phyloP scores from a whole-genome alignment of 106 monocot genomes.

The Dendrobium catenatum region DNA sequence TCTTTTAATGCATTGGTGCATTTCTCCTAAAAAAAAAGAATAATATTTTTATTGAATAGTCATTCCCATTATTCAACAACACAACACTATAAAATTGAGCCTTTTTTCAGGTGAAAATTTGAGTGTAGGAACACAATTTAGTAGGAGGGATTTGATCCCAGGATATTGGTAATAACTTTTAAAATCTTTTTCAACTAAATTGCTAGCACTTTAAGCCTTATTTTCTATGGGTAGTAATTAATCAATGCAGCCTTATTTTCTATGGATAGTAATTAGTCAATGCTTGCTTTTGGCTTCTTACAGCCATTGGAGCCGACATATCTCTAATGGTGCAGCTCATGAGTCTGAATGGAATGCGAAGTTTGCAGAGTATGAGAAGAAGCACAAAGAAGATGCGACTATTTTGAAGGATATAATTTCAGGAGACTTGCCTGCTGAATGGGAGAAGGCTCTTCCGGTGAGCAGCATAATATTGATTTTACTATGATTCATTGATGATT shows the following conservation, averaged over 20 bases:
- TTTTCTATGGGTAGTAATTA: not conserved
- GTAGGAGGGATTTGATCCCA: no score
- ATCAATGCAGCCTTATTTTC: not conserved
- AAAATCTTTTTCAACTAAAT: no score
- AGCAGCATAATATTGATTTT: conserved; percentile 1
- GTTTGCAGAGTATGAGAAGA: conserved; percentile 73
- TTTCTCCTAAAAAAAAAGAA: not conserved
- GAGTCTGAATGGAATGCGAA: conserved; percentile 74
- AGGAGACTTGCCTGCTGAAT: conserved; percentile 56
- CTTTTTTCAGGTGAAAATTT: not conserved
- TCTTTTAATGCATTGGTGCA: no score
- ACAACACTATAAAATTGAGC: not conserved
- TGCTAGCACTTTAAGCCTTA: no score
- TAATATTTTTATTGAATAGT: not conserved
- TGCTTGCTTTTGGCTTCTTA: conserved; percentile 2
- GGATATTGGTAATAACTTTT: no score
- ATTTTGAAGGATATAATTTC: conserved; percentile 51
- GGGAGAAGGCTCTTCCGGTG: conserved; percentile 78
- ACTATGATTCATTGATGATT: not conserved
- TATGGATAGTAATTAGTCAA: not conserved
- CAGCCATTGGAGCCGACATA: conserved; percentile 84
- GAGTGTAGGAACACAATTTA: no score
- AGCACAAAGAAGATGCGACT: conserved; percentile 59
- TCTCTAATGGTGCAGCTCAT: conserved; percentile 51
- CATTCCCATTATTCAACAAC: not conserved